Percentiles rank a stretch among this genome's conserved stretches.
These are phyloP conservation scores for Tetrapisispora iriomotensis DNA, from an alignment of 805 yeast species.

Conservation along the genomic window DNA sequence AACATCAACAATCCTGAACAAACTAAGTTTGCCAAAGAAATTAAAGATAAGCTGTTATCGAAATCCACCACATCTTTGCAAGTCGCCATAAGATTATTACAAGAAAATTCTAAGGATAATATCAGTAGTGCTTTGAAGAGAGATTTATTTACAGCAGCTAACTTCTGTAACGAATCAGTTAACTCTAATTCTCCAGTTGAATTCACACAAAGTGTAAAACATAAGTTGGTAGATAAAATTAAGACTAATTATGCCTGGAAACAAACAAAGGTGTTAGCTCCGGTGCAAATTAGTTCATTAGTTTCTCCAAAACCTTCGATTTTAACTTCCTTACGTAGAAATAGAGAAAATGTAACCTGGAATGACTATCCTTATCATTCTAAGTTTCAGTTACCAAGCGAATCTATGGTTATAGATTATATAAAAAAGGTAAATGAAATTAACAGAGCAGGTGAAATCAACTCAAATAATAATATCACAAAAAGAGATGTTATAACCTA, in stretches of 20 bases:
- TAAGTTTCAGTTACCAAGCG: conserved; percentile 69
- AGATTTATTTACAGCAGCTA: conserved; percentile 69
- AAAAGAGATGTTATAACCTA: conserved; percentile 55
- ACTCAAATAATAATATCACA: conserved; percentile 40
- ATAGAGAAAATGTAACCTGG: conserved; percentile 30
- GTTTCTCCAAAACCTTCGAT: conserved; percentile 27
- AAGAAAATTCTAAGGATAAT: conserved; percentile 47
- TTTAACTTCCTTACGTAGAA: conserved; percentile 24
- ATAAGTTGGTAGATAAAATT: conserved; percentile 51
- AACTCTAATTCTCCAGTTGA: conserved; percentile 33
- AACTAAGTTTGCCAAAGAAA: conserved; percentile 55
- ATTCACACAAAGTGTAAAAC: conserved; percentile 59
- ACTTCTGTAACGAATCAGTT: conserved; percentile 39
- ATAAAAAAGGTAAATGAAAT: conserved; percentile 34
- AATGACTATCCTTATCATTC: conserved; percentile 33
- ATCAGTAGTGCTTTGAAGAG: conserved; percentile 57
- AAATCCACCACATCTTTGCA: conserved; percentile 77
- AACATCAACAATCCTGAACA: conserved; percentile 41
- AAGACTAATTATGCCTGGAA: conserved; percentile 43
- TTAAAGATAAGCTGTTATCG: conserved; percentile 44
- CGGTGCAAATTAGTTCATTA: conserved; percentile 14
- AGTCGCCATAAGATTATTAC: conserved; percentile 58
- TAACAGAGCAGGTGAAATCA: conserved; percentile 47
- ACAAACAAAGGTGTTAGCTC: conserved; percentile 21
- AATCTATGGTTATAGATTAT: conserved; percentile 50